These are phyloP conservation scores for Erigeron philadelphicus DNA, from an alignment of 140 eudicot species.

Conservation along the genomic window DNA sequence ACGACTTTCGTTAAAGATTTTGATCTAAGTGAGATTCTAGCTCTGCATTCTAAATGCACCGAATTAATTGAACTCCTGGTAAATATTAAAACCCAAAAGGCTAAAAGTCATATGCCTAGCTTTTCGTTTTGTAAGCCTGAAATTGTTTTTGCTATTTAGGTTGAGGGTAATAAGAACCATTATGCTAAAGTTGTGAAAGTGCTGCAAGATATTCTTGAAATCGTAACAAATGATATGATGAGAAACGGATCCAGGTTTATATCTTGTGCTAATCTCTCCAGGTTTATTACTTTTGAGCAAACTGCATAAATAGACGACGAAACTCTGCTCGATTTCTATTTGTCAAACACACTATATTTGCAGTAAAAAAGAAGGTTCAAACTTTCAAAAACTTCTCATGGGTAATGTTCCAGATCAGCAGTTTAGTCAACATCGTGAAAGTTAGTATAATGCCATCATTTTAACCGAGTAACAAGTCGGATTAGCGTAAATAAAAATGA, in stretches of 20 bases:
- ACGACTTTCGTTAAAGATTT: slow-evolving; percentile 58
- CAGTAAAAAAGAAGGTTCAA: not conserved
- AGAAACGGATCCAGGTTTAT: slow-evolving; percentile 72
- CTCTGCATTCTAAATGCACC: slow-evolving; percentile 56
- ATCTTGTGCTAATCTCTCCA: slow-evolving; percentile 9
- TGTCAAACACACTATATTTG: not conserved
- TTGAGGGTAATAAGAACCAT: slow-evolving; percentile 62
- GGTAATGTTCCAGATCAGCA: not conserved
- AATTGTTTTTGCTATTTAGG: slow-evolving; percentile 27
- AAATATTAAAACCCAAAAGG: slow-evolving; percentile 24
- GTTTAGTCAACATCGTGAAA: not conserved
- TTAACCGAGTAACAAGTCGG: not conserved
- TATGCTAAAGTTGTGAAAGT: slow-evolving; percentile 61
- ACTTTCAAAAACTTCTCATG: not conserved
- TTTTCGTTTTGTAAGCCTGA: slow-evolving; percentile 5
- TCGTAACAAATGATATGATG: slow-evolving; percentile 76
- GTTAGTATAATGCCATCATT: not conserved
- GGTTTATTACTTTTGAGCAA: not conserved
- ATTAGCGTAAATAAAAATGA: not conserved
- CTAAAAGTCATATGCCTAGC: slow-evolving; percentile 20
- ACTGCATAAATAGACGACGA: not conserved
- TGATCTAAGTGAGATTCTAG: slow-evolving; percentile 53
- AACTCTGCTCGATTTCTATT: not conserved
- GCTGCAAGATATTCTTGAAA: slow-evolving; percentile 82
- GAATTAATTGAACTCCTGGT: slow-evolving; percentile 85